phyloP scores from a whole-genome alignment of 2,329 filamentous ascomycete species.

The Coniochaeta sp. region DNA sequence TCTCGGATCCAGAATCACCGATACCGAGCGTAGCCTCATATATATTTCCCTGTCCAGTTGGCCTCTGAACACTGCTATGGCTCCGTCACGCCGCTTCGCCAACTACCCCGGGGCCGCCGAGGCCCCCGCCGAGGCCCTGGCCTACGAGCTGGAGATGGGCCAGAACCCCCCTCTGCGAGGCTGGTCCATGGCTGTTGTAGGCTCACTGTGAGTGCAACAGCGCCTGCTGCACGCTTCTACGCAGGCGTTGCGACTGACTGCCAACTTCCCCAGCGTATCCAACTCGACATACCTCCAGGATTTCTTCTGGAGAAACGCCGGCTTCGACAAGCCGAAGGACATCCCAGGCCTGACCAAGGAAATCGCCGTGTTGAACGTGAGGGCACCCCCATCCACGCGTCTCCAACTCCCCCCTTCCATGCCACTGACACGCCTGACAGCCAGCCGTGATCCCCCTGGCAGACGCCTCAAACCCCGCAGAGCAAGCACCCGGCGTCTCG shows the following conservation, averaged over 20 bases:
- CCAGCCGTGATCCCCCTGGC: slow-evolving; percentile 49
- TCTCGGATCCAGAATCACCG: no score
- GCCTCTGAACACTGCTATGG: not conserved
- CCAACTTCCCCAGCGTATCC: slow-evolving; percentile 39
- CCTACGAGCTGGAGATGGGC: slow-evolving; percentile 29
- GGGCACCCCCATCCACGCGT: not conserved
- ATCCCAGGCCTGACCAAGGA: slow-evolving; percentile 37
- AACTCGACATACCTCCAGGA: slow-evolving; percentile 54
- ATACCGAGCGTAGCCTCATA: no score
- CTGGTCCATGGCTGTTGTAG: slow-evolving; percentile 49
- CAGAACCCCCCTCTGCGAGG: slow-evolving; percentile 68
- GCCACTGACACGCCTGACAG: slow-evolving; percentile 22
- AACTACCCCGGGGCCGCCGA: slow-evolving; percentile 35
- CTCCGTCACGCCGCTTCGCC: slow-evolving; percentile 22
- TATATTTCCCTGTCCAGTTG: no score
- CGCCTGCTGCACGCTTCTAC: not conserved
- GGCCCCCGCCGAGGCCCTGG: slow-evolving; percentile 23
- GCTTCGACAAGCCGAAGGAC: slow-evolving; percentile 40
- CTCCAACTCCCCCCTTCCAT: not conserved
- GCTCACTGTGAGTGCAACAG: slow-evolving; percentile 16
- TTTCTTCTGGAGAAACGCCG: slow-evolving; percentile 63
- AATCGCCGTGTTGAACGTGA: slow-evolving; percentile 40
- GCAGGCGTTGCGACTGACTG: not conserved
- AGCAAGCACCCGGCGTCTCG: slow-evolving; percentile 31
- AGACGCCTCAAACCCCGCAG: slow-evolving; percentile 17